Evolutionary conservation across 768 basidiomycete species (phyloP), one percentile per base, ranked within the genome.

Genomic region (Plicaturopsis crispa): DNA sequence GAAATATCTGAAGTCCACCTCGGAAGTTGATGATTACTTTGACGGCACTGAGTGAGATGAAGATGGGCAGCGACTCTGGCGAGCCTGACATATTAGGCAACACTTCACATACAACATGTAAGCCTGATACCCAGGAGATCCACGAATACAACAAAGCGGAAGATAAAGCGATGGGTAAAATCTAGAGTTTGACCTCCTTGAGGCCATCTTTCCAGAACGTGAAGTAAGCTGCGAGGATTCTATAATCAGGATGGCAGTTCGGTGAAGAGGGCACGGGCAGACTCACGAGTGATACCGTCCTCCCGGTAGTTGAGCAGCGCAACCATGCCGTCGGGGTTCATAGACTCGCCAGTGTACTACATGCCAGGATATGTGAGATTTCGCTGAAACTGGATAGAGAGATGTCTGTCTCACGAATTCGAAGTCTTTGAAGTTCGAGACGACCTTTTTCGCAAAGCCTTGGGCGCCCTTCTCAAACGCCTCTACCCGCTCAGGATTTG

Each of bases 141-240:
- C n/a, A n/a, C n/a, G n/a, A n/a, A n/a, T n/a, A n/a, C n/a, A n/a
- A n/a, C n/a, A n/a, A n/a, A n/a, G n/a, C n/a, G n/a, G n/a, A n/a
- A n/a, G n/a, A n/a, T n/a, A n/a, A n/a, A n/a, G n/a, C n/a, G n/a
- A n/a, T n/a, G n/a, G n/a, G n/a, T n/a, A n/a, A n/a, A 36, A 45
- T 48, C 55, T 56, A 90, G 46, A 80, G 70, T 61, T 91, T 91
- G 43, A 73, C 55, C 60, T 78, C 72, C 66, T 92, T 89, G 48
- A 92, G 61, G 26, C 96, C 94, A 63, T 97, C 78, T 66, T 86
- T 94, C 93, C 93, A 97, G 73, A 93, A 87, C 22, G 83, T 92
- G 62, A 94, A 78, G 60, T 86, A 93, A 36, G 90, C 89, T 84
- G 48, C 34, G 35, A 42, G 14, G 30, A 35, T 21, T 31, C 43